Evolutionary conservation across 306 rosid genomes (phyloP), one percentile per base, ranked within the genome.

Genomic region (Sphenostylis stenocarpa): DNA sequence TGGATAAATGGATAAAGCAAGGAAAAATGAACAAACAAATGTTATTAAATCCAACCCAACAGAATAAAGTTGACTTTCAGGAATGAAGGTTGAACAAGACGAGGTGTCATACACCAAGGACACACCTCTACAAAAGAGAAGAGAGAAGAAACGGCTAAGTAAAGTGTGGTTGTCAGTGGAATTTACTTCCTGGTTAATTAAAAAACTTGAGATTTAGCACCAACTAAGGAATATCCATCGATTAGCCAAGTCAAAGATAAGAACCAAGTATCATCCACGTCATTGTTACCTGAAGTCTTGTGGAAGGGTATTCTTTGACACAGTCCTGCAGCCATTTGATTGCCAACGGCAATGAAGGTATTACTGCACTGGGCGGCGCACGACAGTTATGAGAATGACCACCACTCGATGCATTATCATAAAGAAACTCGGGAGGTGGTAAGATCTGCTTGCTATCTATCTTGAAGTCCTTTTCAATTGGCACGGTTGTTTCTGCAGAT

Each of bases 261-360:
- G 49, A 74, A 75, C 19, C 21, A 39, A 75, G 52, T 58, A 51
- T 33, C 61, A 41, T 68, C 71, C 23, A 47, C 10, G 6, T 38
- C 48, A 24, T 61, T 20, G 62, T 70, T 72, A 81, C 85, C 85
- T 85, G 95, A 79, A 91, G 70, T 74, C 90, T 76, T 55, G 88
- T 34, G 19, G 93, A 80, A 7, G 95, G 97, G 82, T 90, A 80
- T 74, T 73, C 82, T 84, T 81, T 86, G 61, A 81, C 95, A 64
- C 85, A 86, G 78, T 90, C 91, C 83, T 91, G 83, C 63, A 91
- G 82, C 95, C 89, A 88, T 69, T 82, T 86, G 52, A 91, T 85
- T 28, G 97, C 80, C 70, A 88, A 77, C 67, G 97, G 97, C 79
- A 91, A 77, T 1, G 95, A 90, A 78, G 93, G 93, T 69, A 91